phyloP scores from a whole-genome alignment of 352 stramenopile species.

The Globisporangium alternatum region DNA sequence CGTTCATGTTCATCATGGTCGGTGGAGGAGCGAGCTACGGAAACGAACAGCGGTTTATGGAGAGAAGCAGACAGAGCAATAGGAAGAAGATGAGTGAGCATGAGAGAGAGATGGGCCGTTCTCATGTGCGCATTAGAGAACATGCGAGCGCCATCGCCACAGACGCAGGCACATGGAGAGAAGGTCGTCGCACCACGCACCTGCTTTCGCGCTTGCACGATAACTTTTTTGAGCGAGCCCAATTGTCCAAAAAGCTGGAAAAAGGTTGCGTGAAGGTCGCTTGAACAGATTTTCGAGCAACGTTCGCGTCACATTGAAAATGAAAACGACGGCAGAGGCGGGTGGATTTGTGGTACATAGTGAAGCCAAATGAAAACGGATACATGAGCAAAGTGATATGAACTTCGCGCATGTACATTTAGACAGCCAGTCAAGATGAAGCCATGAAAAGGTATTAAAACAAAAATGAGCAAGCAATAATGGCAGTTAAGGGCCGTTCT shows the following conservation, averaged over 20 bases:
- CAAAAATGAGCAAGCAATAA: no score
- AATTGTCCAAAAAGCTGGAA: neutral
- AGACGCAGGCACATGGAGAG: neutral
- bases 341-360: no score
- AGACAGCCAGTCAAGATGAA: no score
- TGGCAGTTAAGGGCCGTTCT: no score
- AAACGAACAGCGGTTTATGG: neutral
- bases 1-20: slow-evolving; percentile 33
- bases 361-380: no score
- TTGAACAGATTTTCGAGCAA: no score
- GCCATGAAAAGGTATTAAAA: no score
- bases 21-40: neutral
- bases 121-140: neutral
- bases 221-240: neutral
- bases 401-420: no score
- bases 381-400: no score
- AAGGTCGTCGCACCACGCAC: neutral
- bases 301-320: no score
- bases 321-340: no score
- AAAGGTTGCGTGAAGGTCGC: no score
- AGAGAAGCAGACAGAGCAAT: neutral
- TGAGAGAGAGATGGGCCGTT: neutral
- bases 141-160: neutral
- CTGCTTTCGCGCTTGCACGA: neutral
- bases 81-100: neutral